phyloP scores from a whole-genome alignment of 2,329 filamentous ascomycete genomes.

The Arachnomyces sp. region DNA sequence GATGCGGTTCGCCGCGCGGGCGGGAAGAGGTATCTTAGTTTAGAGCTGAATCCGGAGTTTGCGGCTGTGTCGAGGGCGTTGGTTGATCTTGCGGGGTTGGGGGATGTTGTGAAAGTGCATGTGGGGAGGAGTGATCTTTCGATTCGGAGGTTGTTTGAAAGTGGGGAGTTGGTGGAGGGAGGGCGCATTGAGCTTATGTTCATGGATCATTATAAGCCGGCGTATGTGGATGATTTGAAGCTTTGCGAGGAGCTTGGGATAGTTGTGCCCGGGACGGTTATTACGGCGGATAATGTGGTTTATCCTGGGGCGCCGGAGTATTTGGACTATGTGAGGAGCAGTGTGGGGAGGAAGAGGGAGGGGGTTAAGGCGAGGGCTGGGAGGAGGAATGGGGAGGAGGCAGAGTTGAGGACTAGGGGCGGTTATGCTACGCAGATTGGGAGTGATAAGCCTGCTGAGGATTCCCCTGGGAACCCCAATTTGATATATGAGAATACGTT shows the following conservation, averaged over 20 bases:
- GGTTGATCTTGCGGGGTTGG: conserved; percentile 66
- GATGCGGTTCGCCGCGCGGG: conserved; percentile 55
- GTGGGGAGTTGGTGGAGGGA: conserved; percentile 47
- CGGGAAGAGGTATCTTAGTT: conserved; percentile 58
- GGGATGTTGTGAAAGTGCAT: conserved; percentile 59
- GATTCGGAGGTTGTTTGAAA: conserved; percentile 50
- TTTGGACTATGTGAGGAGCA: conserved; percentile 58
- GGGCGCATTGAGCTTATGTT: conserved; percentile 63
- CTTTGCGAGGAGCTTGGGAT: conserved; percentile 64
- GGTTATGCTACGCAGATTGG: conserved; percentile 20
- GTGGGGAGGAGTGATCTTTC: conserved; percentile 62
- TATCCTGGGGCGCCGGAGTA: conserved; percentile 39
- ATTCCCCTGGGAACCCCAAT: conserved; percentile 50
- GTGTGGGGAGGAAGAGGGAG: conserved; percentile 52
- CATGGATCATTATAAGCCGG: conserved; percentile 71
- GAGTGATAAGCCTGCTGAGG: conserved; percentile 18
- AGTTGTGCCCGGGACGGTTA: conserved; percentile 46
- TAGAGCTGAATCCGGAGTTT: conserved; percentile 68
- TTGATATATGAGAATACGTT: conserved; percentile 58
- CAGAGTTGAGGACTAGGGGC: conserved; percentile 9
- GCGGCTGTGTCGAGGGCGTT: conserved; percentile 60
- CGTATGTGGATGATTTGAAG: conserved; percentile 66
- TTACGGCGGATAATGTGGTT: conserved; percentile 39
- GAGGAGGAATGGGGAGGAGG: conserved; percentile 14
- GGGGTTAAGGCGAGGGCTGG: conserved; percentile 19